These are phyloP conservation scores for Aspergillus amoenus DNA, from an alignment of 2,329 filamentous ascomycete genomes.

Conservation along the genomic window DNA sequence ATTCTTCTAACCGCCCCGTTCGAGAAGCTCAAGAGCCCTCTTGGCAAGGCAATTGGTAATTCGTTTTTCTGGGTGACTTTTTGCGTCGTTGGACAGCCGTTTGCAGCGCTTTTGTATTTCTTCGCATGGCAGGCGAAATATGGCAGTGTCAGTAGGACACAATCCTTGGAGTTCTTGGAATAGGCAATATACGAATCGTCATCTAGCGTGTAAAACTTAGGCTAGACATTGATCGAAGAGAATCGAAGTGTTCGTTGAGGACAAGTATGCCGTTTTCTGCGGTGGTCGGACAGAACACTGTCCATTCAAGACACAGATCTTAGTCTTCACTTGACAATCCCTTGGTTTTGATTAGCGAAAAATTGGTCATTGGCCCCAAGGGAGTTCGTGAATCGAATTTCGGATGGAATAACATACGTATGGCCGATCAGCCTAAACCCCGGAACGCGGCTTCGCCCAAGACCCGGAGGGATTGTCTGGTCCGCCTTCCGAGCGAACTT, in stretches of 20 bases:
- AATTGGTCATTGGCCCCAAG: not conserved
- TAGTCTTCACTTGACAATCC: not conserved
- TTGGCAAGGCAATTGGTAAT: slow-evolving; percentile 81
- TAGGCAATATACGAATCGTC: not conserved
- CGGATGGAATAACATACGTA: not conserved
- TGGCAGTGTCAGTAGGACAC: slow-evolving; percentile 65
- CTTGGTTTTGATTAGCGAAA: not conserved
- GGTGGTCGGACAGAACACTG: not conserved
- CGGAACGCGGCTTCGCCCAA: slow-evolving; percentile 1
- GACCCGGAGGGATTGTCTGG: slow-evolving; percentile 7
- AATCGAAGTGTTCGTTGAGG: not conserved
- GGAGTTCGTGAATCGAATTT: not conserved
- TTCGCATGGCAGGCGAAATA: slow-evolving; percentile 99
- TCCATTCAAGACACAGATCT: not conserved
- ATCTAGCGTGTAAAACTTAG: not conserved
- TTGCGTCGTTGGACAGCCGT: slow-evolving; percentile 89
- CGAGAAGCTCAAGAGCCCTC: slow-evolving; percentile 72
- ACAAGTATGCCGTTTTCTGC: not conserved
- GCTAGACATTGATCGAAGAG: slow-evolving; percentile 3
- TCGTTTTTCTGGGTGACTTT: slow-evolving; percentile 96
- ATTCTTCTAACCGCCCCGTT: slow-evolving; percentile 78
- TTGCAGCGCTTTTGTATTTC: slow-evolving; percentile 91
- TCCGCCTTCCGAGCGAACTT: slow-evolving; percentile 8
- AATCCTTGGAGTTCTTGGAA: slow-evolving; percentile 6
- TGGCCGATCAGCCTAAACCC: not conserved